Base-by-base conservation (phyloP, 192 early-diverging fungal genomes). In the Coemansia sp. region DNA sequence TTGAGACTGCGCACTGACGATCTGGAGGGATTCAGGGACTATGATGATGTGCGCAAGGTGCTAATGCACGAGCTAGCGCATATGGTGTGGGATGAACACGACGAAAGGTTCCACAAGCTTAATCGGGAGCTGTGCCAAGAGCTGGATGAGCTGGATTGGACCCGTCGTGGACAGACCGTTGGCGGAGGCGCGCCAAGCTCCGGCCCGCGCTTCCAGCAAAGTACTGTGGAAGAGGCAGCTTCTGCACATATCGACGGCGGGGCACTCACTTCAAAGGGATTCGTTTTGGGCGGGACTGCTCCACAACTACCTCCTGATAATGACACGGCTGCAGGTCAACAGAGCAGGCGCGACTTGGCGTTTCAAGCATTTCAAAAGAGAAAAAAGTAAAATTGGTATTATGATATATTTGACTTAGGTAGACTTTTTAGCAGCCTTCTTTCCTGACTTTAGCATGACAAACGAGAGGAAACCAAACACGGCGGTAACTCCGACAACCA, bases 381-480 rank as follows among this genome's bases (percentile, higher is more conserved):
- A 39, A 23, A 63, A 6, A 40, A 55, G 37, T 49, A 63, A 14
- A 40, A 55, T 61, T 40, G 17, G 47, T 76, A 43, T 39, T 44
- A 21, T 58, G 26, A 19, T 61, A 43, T 4, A 63, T 40, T 13
- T 43, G 13, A 19, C 0, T 73, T 87, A 88, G 37, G 87, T 85
- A 1, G 87, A 82, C 76, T 90, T 91, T 82, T 93, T 93, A 43
- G 85, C 85, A 33, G 87, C 84, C 78, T 91, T 93, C 76, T 88
- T 88, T 62, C 81, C 82, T 8, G 86, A 88, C 77, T 92, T 92
- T 72, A 94, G 90, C 90, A 96, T 91, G 32, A 95, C 89, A 61
- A 93, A 84, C 17, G 91, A 86, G 49, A 96, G 78, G 82, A 98
- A 96, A 7, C 88, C 88, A 44, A 86, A 84, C 49, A 96, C 77